A percentile compares a stretch with the other conserved stretches of the same genome.
Conservation (phyloP, 139 green algal species). For the Coelastrella sp. region DNA sequence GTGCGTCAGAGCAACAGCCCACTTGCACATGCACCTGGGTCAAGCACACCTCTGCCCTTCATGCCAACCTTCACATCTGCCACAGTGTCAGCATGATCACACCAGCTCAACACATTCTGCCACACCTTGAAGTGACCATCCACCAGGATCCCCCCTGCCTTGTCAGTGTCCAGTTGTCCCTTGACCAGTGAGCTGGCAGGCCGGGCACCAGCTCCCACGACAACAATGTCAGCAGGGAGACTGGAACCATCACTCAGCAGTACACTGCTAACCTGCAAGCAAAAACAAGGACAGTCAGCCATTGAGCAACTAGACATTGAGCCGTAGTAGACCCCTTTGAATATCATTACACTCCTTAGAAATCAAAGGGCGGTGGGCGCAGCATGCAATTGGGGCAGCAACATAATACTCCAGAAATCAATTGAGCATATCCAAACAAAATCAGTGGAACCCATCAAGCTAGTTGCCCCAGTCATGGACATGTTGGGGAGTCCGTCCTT, state of each 20-base stretch:
- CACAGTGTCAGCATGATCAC: constrained; percentile 60
- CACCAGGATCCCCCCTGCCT: constrained; percentile 84
- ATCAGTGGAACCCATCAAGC: background rate
- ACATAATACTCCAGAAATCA: too few relatives aligned
- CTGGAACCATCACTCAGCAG: constrained; percentile 72
- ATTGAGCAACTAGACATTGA: too few relatives aligned
- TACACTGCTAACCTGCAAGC: constrained; percentile 65
- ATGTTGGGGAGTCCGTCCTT: background rate
- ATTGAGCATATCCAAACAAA: background rate
- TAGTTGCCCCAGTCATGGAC: background rate
- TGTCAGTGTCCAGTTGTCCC: constrained; percentile 70
- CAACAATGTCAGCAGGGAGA: constrained; percentile 77
- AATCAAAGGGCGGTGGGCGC: too few relatives aligned
- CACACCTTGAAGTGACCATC: constrained; percentile 76
- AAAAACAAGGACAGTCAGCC: background rate
- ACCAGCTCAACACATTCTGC: constrained; percentile 49
- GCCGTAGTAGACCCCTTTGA: too few relatives aligned
- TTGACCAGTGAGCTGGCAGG: constrained; percentile 58
- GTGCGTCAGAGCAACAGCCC: too few relatives aligned
- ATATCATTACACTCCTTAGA: too few relatives aligned
- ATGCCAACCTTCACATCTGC: background rate
- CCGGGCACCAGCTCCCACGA: constrained; percentile 87
- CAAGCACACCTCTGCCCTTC: too few relatives aligned
- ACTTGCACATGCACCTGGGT: too few relatives aligned
- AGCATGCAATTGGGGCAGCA: too few relatives aligned